Base-by-base conservation (phyloP, 768 basidiomycete species). In the Psilocybe subaeruginosa region DNA sequence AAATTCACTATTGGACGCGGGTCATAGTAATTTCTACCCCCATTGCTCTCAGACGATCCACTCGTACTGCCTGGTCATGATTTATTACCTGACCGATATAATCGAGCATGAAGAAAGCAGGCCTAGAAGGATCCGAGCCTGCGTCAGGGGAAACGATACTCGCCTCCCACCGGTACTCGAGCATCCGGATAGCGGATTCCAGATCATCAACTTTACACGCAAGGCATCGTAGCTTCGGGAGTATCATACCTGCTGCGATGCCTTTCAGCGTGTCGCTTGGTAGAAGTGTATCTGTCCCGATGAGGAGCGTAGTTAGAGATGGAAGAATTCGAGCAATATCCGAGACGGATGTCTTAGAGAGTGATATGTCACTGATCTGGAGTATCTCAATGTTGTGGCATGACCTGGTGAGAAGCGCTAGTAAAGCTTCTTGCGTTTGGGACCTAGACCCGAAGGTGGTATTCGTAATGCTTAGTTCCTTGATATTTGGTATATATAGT, bases 331-430 rank as follows among this genome's bases (percentile, higher is more conserved):
- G 17, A 3, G 56, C 49, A 8, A 45, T 8, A 1, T 49, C 1
- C 17, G 57, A 29, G 5, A 54, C 51, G 4, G 23, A 17, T 5
- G 19, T 14, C 11, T 31, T 17, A 5, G 29, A 16, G 23, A 58
- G 57, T 9, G n/a, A 41, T 19, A 50, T 41, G 49, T 58, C 29
- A 29, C 37, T 31, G 16, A 58, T 52, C 16, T 63, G 29, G 17
- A 63, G 50, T 8, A 58, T 17, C 43, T 63, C 61, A 14, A 63
- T 17, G 17, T 23, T 41, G 12, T 29, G 45, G 29, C 49, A 57
- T 23, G 61, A 52, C 23, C 57, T 48, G 9, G 35, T 54, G 43
- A 63, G 52, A 49, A 63, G 50, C 9, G 51, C 29, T 27, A 58
- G 30, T 23, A 58, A 35, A 8, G 46, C 45, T 23, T 54, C 31